Evolutionary conservation across 2,329 filamentous ascomycete genomes (phyloP).

Genomic region (Arachnopeziza araneosa): DNA sequence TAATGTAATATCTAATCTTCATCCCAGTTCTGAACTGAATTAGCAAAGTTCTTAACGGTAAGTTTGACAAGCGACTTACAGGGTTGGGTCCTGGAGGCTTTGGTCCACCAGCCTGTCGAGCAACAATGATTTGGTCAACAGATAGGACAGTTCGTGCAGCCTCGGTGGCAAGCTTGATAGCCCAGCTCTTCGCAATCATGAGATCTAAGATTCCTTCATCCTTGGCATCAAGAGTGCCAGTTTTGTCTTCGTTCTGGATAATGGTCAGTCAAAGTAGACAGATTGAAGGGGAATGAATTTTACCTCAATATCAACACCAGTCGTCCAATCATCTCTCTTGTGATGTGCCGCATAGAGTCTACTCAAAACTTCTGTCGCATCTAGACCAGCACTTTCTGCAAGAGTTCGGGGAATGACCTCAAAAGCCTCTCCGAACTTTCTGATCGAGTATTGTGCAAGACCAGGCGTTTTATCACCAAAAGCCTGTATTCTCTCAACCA

Average conservation of each 20-base stretch:
- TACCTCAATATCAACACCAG: slow-evolving; percentile 90
- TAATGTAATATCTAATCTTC: slow-evolving; percentile 30
- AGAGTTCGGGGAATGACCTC: slow-evolving; percentile 93
- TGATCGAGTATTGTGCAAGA: slow-evolving; percentile 91
- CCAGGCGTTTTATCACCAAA: slow-evolving; percentile 91
- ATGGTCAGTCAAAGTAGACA: slow-evolving; percentile 4
- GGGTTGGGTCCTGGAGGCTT: slow-evolving; percentile 95
- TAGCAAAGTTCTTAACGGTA: slow-evolving; percentile 6
- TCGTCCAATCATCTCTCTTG: slow-evolving; percentile 79
- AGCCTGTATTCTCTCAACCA: slow-evolving; percentile 85
- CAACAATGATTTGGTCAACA: slow-evolving; percentile 98
- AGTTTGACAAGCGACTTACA: slow-evolving; percentile 22
- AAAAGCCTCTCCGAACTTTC: slow-evolving; percentile 95
- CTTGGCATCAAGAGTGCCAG: slow-evolving; percentile 78
- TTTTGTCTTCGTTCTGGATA: slow-evolving; percentile 63
- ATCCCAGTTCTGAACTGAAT: slow-evolving; percentile 31
- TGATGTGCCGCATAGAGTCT: slow-evolving; percentile 90
- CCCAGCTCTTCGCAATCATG: slow-evolving; percentile 89
- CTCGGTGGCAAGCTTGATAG: slow-evolving; percentile 94
- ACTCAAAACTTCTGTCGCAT: slow-evolving; percentile 94
- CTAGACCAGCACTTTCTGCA: slow-evolving; percentile 89
- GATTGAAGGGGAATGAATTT: slow-evolving; percentile 17
- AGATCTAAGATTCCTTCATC: slow-evolving; percentile 89
- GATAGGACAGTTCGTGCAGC: slow-evolving; percentile 89
- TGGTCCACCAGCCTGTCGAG: slow-evolving; percentile 91